Conservation (phyloP, 2,329 filamentous ascomycete genomes). For the Pyrenophora tritici-repentis region DNA sequence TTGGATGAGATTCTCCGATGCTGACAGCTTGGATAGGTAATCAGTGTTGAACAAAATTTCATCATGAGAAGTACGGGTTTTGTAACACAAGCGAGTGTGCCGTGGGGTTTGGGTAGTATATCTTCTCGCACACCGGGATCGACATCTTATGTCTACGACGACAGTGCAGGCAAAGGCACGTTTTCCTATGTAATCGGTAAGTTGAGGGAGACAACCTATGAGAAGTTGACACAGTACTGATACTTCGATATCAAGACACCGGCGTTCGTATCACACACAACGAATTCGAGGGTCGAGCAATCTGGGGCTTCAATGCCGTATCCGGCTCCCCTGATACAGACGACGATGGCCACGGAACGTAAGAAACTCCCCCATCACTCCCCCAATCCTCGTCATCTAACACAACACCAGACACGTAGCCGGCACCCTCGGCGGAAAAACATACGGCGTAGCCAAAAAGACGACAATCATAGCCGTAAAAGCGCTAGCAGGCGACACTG, state of each 20-base stretch:
- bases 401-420: constrained; percentile 32
- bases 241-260: constrained; percentile 54
- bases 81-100: constrained; percentile 26
- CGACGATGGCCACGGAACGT: constrained; percentile 39
- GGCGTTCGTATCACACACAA: constrained; percentile 62
- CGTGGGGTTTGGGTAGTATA: constrained; percentile 40
- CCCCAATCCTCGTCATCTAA: not conserved
- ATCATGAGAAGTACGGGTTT: constrained; percentile 31
- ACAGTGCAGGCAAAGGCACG: constrained; percentile 28
- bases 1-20: not conserved
- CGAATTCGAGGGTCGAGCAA: constrained; percentile 40
- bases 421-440: constrained; percentile 36
- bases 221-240: not conserved
- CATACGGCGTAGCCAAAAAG: constrained; percentile 43
- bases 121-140: constrained; percentile 29
- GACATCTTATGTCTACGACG: constrained; percentile 35
- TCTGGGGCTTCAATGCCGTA: constrained; percentile 37
- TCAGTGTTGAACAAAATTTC: constrained; percentile 34
- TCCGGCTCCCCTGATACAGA: constrained; percentile 22
- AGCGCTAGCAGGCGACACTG: constrained; percentile 28
- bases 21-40: constrained; percentile 1
- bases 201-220: not conserved
- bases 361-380: not conserved
- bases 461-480: constrained; percentile 46
- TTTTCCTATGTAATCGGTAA: constrained; percentile 58